Evolutionary conservation across 441 rosid genomes (phyloP).

Genomic region (Metrosideros polymorpha): DNA sequence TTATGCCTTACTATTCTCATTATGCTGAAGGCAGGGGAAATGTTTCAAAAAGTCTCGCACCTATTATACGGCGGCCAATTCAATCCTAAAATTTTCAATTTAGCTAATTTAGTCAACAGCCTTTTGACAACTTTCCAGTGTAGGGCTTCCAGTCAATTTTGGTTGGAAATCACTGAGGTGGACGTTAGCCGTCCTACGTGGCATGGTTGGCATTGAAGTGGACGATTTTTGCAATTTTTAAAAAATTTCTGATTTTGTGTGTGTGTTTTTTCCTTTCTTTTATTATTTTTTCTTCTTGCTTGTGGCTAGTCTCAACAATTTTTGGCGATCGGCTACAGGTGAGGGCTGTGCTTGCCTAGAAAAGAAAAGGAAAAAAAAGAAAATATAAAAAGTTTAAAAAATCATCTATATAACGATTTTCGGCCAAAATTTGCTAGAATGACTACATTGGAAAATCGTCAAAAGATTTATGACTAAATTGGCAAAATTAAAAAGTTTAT

Average conservation of each 20-base stretch:
- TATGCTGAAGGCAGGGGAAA: not conserved
- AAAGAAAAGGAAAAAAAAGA: no score
- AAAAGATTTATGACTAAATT: no score
- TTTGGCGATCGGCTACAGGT: not conserved
- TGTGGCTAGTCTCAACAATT: not conserved
- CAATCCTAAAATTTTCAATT: no score
- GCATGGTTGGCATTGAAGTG: no score
- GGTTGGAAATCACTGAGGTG: fast-evolving
- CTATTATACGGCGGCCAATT: not conserved
- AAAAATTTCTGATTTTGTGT: no score
- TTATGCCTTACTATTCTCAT: not conserved
- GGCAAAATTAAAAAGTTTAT: no score
- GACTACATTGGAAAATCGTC: no score
- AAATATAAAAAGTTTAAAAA: no score
- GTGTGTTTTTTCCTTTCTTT: not conserved
- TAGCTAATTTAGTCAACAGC: not conserved
- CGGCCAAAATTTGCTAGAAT: no score
- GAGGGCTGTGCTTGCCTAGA: not conserved
- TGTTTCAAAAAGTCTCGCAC: not conserved
- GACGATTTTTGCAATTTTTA: not conserved
- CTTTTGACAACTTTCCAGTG: not conserved
- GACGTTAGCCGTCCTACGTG: fast-evolving
- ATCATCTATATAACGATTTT: no score
- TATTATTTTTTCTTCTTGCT: no score
- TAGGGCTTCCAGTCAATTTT: not conserved